Evolutionary conservation across 2,329 filamentous ascomycete species (phyloP).

Genomic region (Xylariaceae sp.): DNA sequence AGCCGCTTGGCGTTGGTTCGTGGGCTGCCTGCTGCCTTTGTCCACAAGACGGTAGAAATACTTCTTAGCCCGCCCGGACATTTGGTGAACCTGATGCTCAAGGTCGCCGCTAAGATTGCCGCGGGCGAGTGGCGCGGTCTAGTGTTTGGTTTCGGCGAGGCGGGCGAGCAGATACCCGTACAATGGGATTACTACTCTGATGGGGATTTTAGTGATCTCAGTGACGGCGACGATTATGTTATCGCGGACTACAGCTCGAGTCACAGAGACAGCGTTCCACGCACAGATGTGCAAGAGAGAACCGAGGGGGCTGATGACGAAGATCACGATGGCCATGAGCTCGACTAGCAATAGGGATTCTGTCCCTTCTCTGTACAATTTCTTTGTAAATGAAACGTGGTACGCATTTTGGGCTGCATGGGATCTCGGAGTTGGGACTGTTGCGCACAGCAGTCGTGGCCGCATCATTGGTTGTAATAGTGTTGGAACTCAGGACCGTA

Average conservation of each 20-base stretch:
- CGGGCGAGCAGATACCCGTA: constrained; percentile 52
- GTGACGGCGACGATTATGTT: constrained; percentile 46
- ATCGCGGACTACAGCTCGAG: constrained; percentile 22
- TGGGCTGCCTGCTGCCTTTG: constrained; percentile 58
- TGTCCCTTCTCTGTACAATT: neutral
- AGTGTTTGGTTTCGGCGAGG: constrained; percentile 51
- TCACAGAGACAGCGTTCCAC: constrained; percentile 19
- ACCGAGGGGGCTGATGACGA: constrained; percentile 13
- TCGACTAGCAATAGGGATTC: constrained; percentile 29
- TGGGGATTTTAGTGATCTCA: constrained; percentile 50
- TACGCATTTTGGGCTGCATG: constrained; percentile 5
- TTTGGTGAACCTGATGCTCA: constrained; percentile 73
- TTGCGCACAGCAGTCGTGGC: neutral
- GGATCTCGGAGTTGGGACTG: constrained; percentile 11
- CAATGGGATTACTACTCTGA: constrained; percentile 62
- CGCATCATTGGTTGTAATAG: constrained; percentile 2
- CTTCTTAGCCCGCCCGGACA: constrained; percentile 77
- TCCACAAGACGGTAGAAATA: constrained; percentile 72
- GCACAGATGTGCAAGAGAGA: constrained; percentile 6
- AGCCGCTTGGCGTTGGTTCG: constrained; percentile 43
- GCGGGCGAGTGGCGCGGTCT: constrained; percentile 59
- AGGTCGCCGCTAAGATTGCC: constrained; percentile 72
- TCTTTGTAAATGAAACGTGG: constrained; percentile 9
- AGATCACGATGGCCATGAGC: constrained; percentile 32
- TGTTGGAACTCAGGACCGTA: constrained; percentile 5